These are phyloP conservation scores for Tylopilus rubrobrunneus DNA, from an alignment of 768 basidiomycete species.

Conservation along the genomic window DNA sequence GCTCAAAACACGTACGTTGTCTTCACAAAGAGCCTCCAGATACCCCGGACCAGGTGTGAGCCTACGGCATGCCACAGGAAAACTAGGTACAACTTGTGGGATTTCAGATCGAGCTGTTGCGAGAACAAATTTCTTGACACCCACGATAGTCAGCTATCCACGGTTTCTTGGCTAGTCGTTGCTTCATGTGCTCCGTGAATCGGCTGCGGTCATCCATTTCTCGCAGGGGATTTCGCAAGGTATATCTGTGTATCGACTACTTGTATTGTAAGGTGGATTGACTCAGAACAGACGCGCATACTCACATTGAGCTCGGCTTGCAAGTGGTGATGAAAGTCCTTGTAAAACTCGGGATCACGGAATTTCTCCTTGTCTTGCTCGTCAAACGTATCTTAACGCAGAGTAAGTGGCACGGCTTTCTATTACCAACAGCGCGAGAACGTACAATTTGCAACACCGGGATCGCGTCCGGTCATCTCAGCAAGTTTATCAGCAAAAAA, in stretches of 20 bases:
- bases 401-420: background rate
- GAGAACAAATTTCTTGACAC: background rate
- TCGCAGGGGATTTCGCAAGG: constrained; percentile 37
- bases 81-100: constrained; percentile 47
- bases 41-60: constrained; percentile 68
- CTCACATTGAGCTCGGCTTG: constrained; percentile 44
- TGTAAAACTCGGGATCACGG: constrained; percentile 46
- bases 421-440: background rate
- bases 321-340: constrained; percentile 43
- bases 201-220: constrained; percentile 27
- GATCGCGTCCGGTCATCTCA: constrained; percentile 36
- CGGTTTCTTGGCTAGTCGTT: constrained; percentile 51
- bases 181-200: constrained; percentile 45
- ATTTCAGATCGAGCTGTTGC: background rate
- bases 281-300: background rate
- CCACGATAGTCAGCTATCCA: constrained; percentile 51
- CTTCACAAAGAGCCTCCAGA: constrained; percentile 58
- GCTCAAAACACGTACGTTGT: constrained; percentile 38
- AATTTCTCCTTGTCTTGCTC: constrained; percentile 51
- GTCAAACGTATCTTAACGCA: constrained; percentile 33
- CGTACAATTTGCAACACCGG: constrained; percentile 41
- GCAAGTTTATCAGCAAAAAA: constrained; percentile 41
- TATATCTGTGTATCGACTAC: constrained; percentile 36
- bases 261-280: background rate
- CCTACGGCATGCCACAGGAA: constrained; percentile 56